Evolutionary conservation across 2,329 filamentous ascomycete genomes (phyloP).

Genomic region (Pestalotiopsis sp.): DNA sequence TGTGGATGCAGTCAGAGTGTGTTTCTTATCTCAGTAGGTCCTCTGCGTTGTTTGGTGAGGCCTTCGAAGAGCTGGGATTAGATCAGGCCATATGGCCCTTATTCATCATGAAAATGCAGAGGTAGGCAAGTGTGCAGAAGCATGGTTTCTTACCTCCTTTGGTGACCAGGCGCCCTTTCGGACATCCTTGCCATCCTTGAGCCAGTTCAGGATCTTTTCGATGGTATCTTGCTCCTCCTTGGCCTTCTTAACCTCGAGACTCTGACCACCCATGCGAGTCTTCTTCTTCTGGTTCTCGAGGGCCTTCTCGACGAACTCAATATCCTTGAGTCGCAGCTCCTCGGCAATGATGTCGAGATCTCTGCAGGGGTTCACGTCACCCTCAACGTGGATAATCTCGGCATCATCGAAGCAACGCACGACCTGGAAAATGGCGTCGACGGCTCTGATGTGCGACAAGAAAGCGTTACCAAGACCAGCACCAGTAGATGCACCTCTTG

Average conservation of each 20-base stretch:
- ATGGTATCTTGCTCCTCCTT: slow-evolving; percentile 93
- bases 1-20: slow-evolving; percentile 62
- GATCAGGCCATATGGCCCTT: slow-evolving; percentile 91
- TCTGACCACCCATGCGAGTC: slow-evolving; percentile 91
- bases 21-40: slow-evolving; percentile 83
- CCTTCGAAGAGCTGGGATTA: slow-evolving; percentile 99
- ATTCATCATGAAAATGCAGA: slow-evolving; percentile 80
- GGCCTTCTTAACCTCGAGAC: slow-evolving; percentile 96
- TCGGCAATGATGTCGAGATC: slow-evolving; percentile 97
- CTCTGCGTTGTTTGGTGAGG: slow-evolving; percentile 77
- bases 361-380: slow-evolving; percentile 92
- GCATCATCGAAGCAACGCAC: slow-evolving; percentile 98
- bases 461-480: slow-evolving; percentile 97
- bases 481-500: slow-evolving; percentile 93
- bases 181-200: slow-evolving; percentile 90
- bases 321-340: slow-evolving; percentile 96
- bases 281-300: slow-evolving; percentile 92
- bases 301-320: slow-evolving; percentile 96
- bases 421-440: slow-evolving; percentile 97
- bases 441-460: slow-evolving; percentile 96
- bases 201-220: slow-evolving; percentile 81
- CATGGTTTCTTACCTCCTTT: slow-evolving; percentile 79
- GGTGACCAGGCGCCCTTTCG: slow-evolving; percentile 86
- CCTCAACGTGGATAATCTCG: slow-evolving; percentile 99
- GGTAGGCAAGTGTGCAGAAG: slow-evolving; percentile 20